Evolutionary conservation across 2,329 filamentous ascomycete species (phyloP).

Genomic region (Polytolypa hystricis): DNA sequence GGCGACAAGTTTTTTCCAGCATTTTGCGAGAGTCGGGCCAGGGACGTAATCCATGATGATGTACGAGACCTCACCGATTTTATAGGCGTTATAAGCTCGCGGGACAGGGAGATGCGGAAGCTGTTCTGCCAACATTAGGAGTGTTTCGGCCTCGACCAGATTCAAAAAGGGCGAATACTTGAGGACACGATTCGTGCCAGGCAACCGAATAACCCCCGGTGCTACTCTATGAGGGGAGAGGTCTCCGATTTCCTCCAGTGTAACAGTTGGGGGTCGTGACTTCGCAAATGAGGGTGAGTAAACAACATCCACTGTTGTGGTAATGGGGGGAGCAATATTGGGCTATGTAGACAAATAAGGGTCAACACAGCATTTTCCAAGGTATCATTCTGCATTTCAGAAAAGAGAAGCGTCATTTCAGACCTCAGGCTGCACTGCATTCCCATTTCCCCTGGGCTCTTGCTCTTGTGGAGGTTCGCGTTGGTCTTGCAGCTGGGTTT

Average conservation of each 20-base stretch:
- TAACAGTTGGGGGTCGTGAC: not conserved
- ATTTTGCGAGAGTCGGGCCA: conserved; percentile 6
- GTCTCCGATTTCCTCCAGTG: not conserved
- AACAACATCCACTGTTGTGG: conserved; percentile 4
- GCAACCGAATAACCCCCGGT: not conserved
- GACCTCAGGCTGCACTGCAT: no score
- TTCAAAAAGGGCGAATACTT: not conserved
- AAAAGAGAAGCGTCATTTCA: no score
- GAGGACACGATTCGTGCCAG: not conserved
- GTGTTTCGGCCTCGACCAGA: not conserved
- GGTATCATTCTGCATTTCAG: no score
- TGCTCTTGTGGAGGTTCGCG: no score
- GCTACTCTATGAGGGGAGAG: not conserved
- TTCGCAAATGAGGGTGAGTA: conserved; percentile 6
- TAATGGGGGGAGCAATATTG: no score
- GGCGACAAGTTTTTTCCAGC: conserved; percentile 8
- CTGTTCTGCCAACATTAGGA: not conserved
- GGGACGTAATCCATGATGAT: conserved; percentile 11
- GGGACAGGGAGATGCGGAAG: conserved; percentile 5
- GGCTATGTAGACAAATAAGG: no score
- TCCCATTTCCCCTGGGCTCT: no score
- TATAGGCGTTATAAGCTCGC: conserved; percentile 10
- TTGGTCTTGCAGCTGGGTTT: no score
- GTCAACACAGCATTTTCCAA: no score
- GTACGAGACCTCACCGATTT: conserved; percentile 9